These are phyloP conservation scores for Sporothrix sp. DNA, from an alignment of 2,329 filamentous ascomycete genomes.

Conservation along the genomic window DNA sequence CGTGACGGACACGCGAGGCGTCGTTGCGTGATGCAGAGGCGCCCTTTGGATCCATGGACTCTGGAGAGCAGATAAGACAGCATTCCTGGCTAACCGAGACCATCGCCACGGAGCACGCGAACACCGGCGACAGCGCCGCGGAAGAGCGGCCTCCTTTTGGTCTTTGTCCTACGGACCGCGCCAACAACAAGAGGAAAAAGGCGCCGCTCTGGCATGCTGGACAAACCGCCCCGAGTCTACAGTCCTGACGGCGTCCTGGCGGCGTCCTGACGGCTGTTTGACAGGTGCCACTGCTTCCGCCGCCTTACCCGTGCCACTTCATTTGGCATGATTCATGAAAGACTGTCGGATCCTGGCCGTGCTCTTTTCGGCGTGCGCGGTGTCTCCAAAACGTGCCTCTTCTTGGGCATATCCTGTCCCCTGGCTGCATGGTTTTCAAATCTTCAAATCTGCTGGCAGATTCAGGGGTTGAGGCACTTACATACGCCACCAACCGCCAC, in stretches of 20 bases:
- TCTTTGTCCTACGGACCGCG: background rate
- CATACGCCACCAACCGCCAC: no score
- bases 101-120: background rate
- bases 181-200: background rate
- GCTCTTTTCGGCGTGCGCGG: no score
- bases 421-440: background rate
- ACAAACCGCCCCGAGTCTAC: no score
- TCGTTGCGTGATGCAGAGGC: no score
- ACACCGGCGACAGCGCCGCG: background rate
- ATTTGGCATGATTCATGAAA: no score
- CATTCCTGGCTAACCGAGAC: conserved; percentile 1
- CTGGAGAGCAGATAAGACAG: background rate
- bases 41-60: background rate
- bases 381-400: background rate
- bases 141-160: background rate
- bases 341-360: no score
- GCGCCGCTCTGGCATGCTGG: background rate
- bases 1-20: no score
- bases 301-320: no score
- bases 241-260: no score
- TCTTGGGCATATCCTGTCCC: background rate
- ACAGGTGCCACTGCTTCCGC: no score
- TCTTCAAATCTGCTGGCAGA: background rate
- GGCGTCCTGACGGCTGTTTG: no score
- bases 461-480: no score